Evolutionary conservation across 2,329 filamentous ascomycete species (phyloP).

Genomic region (Arthrinium phaeospermum): DNA sequence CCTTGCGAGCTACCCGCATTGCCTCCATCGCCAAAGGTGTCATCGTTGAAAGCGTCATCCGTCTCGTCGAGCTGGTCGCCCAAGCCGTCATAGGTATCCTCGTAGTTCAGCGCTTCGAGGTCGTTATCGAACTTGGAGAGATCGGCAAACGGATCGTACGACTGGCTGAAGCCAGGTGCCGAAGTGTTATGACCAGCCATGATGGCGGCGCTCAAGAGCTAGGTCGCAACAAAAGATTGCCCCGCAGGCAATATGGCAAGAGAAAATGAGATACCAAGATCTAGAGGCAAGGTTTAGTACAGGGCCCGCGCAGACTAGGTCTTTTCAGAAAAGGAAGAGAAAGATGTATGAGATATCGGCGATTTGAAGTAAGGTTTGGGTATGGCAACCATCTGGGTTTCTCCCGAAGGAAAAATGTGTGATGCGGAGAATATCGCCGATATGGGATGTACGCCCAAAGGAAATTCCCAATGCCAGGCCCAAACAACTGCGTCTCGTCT

Average conservation of each 20-base stretch:
- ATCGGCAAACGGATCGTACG: conserved; percentile 85
- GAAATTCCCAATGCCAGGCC: background rate
- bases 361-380: background rate
- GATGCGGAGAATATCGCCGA: conserved; percentile 13
- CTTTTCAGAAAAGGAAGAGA: background rate
- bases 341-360: background rate
- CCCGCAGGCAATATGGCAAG: background rate
- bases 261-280: conserved; percentile 4
- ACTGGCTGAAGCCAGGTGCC: conserved; percentile 81
- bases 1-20: conserved; percentile 47
- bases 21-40: conserved; percentile 76
- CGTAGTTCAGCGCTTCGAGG: conserved; percentile 74
- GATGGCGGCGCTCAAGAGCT: conserved; percentile 7
- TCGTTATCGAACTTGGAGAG: conserved; percentile 70
- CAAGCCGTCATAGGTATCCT: conserved; percentile 95
- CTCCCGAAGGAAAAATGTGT: background rate
- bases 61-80: conserved; percentile 90
- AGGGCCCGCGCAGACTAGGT: background rate
- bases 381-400: background rate
- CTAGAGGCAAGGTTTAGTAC: background rate
- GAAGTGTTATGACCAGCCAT: conserved; percentile 70
- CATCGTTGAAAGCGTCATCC: conserved; percentile 94
- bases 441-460: background rate
- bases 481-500: background rate
- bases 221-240: background rate